Percentiles rank a stretch among this genome's conserved stretches.
These are phyloP conservation scores for Zoysia matrella DNA, from an alignment of 202 grass and related monocot species.

Conservation along the genomic window DNA sequence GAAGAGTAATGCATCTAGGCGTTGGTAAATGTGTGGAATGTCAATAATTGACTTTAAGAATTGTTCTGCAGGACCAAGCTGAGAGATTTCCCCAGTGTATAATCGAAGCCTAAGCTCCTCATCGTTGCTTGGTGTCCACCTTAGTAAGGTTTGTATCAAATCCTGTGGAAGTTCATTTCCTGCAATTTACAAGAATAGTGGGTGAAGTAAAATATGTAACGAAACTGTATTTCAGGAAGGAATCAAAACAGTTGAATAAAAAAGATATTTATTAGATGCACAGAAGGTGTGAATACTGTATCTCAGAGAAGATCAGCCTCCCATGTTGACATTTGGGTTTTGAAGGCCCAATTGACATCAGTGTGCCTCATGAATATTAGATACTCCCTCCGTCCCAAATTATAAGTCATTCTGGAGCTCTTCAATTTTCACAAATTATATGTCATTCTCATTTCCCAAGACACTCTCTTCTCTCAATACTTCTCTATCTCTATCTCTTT, in stretches of 20 bases:
- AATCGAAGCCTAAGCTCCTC: slow-evolving; percentile 79
- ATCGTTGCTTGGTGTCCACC: slow-evolving; percentile 71
- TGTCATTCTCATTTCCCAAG: no score
- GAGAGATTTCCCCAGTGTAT: slow-evolving; percentile 63
- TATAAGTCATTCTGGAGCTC: no score
- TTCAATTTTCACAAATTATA: no score
- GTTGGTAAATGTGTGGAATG: slow-evolving; percentile 66
- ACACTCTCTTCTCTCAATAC: no score
- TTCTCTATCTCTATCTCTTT: no score
- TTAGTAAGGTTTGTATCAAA: slow-evolving; percentile 71
- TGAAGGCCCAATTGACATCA: not conserved
- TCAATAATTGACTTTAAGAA: slow-evolving; percentile 69
- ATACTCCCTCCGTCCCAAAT: not conserved
- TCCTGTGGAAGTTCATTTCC: slow-evolving; percentile 78
- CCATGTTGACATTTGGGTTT: not conserved
- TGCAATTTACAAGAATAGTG: slow-evolving; percentile 39
- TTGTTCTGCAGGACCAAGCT: slow-evolving; percentile 81
- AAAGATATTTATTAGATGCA: slow-evolving; percentile 16
- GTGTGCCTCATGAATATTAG: not conserved
- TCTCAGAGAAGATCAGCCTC: slow-evolving; percentile 2
- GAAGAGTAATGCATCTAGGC: slow-evolving; percentile 79
- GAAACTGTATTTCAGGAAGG: slow-evolving; percentile 1
- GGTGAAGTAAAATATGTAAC: slow-evolving; percentile 7
- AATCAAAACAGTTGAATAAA: slow-evolving; percentile 10
- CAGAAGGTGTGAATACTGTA: slow-evolving; percentile 11